Evolutionary conservation across 2,329 filamentous ascomycete genomes (phyloP).

Genomic region (Apiospora arundinis): DNA sequence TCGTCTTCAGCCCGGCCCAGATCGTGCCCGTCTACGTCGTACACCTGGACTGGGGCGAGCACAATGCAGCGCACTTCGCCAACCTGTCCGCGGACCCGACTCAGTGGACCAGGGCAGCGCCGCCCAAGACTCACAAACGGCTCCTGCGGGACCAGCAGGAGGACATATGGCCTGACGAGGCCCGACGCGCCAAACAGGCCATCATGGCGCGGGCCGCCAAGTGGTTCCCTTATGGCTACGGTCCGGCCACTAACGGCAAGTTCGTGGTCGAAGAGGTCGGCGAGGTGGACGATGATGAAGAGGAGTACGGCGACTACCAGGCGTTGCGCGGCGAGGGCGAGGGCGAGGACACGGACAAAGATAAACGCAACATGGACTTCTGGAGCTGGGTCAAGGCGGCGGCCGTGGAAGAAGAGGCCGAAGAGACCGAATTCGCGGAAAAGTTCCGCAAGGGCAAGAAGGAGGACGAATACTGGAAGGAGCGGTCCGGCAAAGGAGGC

Average conservation of each 20-base stretch:
- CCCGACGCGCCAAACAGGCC: conserved; percentile 44
- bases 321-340: conserved; percentile 35
- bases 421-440: background rate
- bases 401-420: conserved; percentile 27
- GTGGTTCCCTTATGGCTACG: conserved; percentile 55
- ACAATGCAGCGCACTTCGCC: conserved; percentile 38
- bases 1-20: conserved; percentile 49
- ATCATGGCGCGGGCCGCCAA: conserved; percentile 49
- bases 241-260: conserved; percentile 46
- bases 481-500: background rate
- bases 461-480: conserved; percentile 26
- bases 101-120: conserved; percentile 28
- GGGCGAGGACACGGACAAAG: conserved; percentile 17
- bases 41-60: conserved; percentile 48
- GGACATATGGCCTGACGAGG: conserved; percentile 42
- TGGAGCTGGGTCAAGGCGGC: conserved; percentile 36
- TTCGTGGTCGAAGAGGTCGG: conserved; percentile 55
- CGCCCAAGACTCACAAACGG: conserved; percentile 21
- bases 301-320: conserved; percentile 51
- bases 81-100: conserved; percentile 31
- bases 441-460: background rate
- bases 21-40: conserved; percentile 54
- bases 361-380: conserved; percentile 27
- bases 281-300: conserved; percentile 49
- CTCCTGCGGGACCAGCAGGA: conserved; percentile 29